Evolutionary conservation across 1,284 basidiomycete species (phyloP).

Genomic region (Inonotus obliquus): DNA sequence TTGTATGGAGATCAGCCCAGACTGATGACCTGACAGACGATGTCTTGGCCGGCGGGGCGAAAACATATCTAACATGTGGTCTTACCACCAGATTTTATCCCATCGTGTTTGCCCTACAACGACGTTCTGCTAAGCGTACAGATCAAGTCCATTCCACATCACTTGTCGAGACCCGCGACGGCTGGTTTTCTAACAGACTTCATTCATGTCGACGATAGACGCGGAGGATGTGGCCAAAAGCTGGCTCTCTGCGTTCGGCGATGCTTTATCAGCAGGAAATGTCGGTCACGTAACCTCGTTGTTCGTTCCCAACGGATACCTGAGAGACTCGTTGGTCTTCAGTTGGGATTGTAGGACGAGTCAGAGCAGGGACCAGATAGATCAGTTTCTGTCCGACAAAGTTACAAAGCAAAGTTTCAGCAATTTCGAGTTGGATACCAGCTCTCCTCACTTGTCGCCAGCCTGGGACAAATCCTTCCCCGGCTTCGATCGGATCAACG

Average conservation of each 20-base stretch:
- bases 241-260: slow-evolving; percentile 6
- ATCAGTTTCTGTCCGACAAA: background rate
- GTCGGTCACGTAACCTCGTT: background rate
- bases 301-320: background rate
- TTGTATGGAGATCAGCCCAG: too few relatives aligned
- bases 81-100: too few relatives aligned
- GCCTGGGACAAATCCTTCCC: slow-evolving; percentile 14
- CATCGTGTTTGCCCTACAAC: too few relatives aligned
- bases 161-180: too few relatives aligned
- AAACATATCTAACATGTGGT: too few relatives aligned
- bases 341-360: slow-evolving; percentile 6
- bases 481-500: background rate
- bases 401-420: background rate
- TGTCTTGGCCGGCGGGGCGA: too few relatives aligned
- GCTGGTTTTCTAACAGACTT: too few relatives aligned
- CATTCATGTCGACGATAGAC: background rate
- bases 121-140: too few relatives aligned
- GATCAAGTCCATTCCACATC: too few relatives aligned
- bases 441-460: background rate
- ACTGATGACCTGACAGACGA: too few relatives aligned
- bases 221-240: background rate
- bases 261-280: background rate
- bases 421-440: slow-evolving; percentile 1
- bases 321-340: slow-evolving; percentile 7
- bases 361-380: background rate